Base-by-base conservation (phyloP, 1,284 basidiomycete genomes). In the Microstroma glucosiphilum region DNA sequence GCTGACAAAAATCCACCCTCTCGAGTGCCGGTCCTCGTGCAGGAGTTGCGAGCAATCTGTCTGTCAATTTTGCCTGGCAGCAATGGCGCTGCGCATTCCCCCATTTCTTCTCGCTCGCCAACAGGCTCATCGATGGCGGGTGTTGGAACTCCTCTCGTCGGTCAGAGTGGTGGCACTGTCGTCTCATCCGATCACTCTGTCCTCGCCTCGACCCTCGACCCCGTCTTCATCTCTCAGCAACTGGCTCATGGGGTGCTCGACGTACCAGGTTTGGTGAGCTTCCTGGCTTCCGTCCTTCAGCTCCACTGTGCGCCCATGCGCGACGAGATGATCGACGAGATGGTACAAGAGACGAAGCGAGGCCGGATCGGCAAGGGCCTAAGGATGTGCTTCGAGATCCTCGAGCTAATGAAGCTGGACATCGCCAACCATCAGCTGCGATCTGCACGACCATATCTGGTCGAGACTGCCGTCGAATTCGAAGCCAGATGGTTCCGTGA, bases 341-440 rank as follows among this genome's bases (percentile, higher is more conserved):
- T 96, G 89, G 86, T 93, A 26, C 17, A 54, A 54, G 13, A 13
- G n/a, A 25, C 21, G 19, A 6, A 25, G 7, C 64, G 64, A 41
- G 61, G 65, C 58, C 67, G 73, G 70, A 86, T 90, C 26, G 86
- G 91, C 60, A 83, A 83, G 62, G 90, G 89, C 12, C 84, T 94
- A 64, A 84, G 89, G 63, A 85, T 88, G 83, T 92, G 90, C 81
- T 87, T 96, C 78, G 91, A 93, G 80, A 88, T 94, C 64, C 83
- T 93, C 59, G 92, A 96, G 82, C 84, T 92, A 69, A 94, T 96
- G 92, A 93, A 93, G 83, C 84, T 96, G 72, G 92, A 96, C 80
- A 91, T 94, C 69, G 91, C 92, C 46, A 96, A 96, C 78, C 92
- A 94, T 80, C 92, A 94, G 81, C 85, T 94, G 21, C 88, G 92